A percentile compares a stretch with the other conserved stretches of the same genome.
These are phyloP conservation scores for Syzygium grande DNA, from an alignment of 345 rosid species.

Conservation along the genomic window DNA sequence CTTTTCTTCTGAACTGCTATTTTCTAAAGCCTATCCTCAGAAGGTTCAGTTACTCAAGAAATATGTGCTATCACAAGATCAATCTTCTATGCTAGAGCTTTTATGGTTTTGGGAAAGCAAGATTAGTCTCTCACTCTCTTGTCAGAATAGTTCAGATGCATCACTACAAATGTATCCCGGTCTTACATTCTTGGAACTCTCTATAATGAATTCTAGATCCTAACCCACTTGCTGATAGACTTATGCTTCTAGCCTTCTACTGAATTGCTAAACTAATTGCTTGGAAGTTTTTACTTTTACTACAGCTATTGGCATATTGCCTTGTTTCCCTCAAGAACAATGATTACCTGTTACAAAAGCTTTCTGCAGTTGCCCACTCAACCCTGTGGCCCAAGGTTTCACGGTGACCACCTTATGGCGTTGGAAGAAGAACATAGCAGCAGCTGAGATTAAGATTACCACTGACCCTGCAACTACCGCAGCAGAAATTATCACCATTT, in stretches of 20 bases:
- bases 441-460: slow-evolving; percentile 22
- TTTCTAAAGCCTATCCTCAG: neutral
- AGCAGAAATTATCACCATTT: slow-evolving; percentile 13
- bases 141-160: neutral
- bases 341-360: slow-evolving; percentile 65
- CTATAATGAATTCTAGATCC: neutral
- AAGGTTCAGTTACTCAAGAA: neutral
- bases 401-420: slow-evolving; percentile 62
- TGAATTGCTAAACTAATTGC: neutral
- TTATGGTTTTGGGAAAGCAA: neutral
- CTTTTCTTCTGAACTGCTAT: neutral
- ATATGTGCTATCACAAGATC: neutral
- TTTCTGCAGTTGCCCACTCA: slow-evolving; percentile 86
- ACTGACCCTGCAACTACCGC: slow-evolving; percentile 35
- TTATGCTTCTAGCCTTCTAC: neutral
- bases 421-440: slow-evolving; percentile 33
- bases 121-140: neutral
- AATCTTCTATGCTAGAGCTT: neutral
- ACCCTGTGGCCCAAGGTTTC: slow-evolving; percentile 83
- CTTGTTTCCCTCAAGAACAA: neutral
- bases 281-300: neutral
- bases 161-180: neutral
- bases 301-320: neutral
- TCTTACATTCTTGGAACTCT: neutral
- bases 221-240: neutral